Conservation (phyloP, 768 basidiomycete genomes). For the Boletus fagicola region DNA sequence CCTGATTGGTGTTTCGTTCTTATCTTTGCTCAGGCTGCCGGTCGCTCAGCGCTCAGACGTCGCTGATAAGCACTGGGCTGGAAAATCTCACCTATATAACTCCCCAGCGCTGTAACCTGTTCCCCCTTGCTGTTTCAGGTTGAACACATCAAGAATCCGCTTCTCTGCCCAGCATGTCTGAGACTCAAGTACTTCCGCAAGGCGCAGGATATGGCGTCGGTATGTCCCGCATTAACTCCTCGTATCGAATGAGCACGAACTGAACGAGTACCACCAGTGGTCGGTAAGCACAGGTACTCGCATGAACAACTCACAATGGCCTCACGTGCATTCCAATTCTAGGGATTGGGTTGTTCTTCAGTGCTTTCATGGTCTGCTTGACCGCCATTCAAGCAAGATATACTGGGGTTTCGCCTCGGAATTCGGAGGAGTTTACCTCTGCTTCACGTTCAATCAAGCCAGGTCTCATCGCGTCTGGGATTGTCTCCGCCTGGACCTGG, state of each 20-base stretch:
- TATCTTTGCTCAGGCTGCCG: slow-evolving; percentile 12
- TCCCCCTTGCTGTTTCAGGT: neutral
- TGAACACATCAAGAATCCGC: neutral
- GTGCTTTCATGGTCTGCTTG: slow-evolving; percentile 72
- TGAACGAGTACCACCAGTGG: slow-evolving; percentile 37
- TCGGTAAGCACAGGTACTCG: slow-evolving; percentile 38
- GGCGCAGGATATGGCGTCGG: slow-evolving; percentile 86
- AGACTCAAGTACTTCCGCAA: slow-evolving; percentile 57
- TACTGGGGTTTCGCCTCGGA: slow-evolving; percentile 74
- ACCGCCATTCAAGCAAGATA: slow-evolving; percentile 84
- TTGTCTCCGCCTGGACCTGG: slow-evolving; percentile 94
- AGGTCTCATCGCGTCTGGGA: slow-evolving; percentile 88
- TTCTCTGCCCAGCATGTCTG: slow-evolving; percentile 21
- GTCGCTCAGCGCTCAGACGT: slow-evolving; percentile 1
- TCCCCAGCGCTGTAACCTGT: neutral
- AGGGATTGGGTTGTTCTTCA: slow-evolving; percentile 90
- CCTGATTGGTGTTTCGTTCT: slow-evolving; percentile 4
- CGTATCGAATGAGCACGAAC: neutral
- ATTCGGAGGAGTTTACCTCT: slow-evolving; percentile 80
- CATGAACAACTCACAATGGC: neutral
- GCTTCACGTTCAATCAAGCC: slow-evolving; percentile 85
- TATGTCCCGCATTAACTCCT: slow-evolving; percentile 31
- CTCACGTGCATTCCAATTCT: slow-evolving; percentile 6
- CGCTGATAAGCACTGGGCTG: slow-evolving; percentile 16
- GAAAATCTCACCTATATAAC: slow-evolving; percentile 14